A percentile compares a stretch with the other conserved stretches of the same genome.
These are phyloP conservation scores for Colletotrichum cereale DNA, from an alignment of 2,329 filamentous ascomycete genomes.

Conservation along the genomic window DNA sequence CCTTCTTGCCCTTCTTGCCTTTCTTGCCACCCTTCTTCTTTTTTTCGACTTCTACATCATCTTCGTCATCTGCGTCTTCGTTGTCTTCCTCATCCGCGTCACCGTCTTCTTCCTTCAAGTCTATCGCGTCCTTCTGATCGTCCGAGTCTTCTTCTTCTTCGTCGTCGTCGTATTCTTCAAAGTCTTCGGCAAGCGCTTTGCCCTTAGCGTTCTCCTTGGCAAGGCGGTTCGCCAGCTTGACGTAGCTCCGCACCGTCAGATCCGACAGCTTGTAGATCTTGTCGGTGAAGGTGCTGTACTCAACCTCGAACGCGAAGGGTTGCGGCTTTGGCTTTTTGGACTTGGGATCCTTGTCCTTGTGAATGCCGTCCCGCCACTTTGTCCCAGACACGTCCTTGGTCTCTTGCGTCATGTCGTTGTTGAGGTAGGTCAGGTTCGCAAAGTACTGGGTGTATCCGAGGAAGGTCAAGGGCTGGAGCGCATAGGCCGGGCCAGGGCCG, in stretches of 20 bases:
- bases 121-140: conserved; percentile 44
- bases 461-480: conserved; percentile 82
- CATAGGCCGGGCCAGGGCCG: conserved; percentile 90
- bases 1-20: conserved; percentile 56
- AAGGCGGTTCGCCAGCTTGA: conserved; percentile 85
- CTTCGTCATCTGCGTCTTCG: conserved; percentile 44
- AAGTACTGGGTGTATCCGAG: conserved; percentile 90
- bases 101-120: conserved; percentile 46
- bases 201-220: conserved; percentile 59
- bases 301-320: conserved; percentile 80
- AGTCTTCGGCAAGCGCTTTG: conserved; percentile 44
- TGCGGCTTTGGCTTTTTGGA: conserved; percentile 68
- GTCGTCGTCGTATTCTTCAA: conserved; percentile 44
- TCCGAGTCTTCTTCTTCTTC: conserved; percentile 46
- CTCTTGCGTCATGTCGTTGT: conserved; percentile 72
- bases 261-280: conserved; percentile 81
- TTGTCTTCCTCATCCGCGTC: conserved; percentile 45
- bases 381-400: conserved; percentile 48
- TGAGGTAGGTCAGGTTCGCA: conserved; percentile 92
- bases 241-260: conserved; percentile 84
- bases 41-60: conserved; percentile 54
- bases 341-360: conserved; percentile 69
- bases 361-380: conserved; percentile 75
- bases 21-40: conserved; percentile 59
- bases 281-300: conserved; percentile 88